phyloP scores from a whole-genome alignment of 1,139 yeast genomes.

The Suhomyces bolitotheri region DNA sequence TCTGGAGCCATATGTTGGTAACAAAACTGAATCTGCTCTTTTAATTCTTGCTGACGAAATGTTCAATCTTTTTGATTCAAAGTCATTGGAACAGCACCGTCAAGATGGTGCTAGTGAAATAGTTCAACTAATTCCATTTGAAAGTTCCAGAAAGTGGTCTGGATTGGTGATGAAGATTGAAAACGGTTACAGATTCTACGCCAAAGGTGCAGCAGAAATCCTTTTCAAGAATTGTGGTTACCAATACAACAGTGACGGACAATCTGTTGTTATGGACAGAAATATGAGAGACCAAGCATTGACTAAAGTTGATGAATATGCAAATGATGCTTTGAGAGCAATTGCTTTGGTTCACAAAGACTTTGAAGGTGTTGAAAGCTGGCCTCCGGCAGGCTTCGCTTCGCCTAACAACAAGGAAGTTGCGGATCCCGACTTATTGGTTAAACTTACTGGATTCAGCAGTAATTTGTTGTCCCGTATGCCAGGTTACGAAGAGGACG shows the following conservation, averaged over 20 bases:
- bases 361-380: constrained; percentile 43
- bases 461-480: constrained; percentile 5
- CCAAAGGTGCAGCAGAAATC: constrained; percentile 96
- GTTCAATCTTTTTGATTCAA: constrained; percentile 46
- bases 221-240: constrained; percentile 62
- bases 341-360: constrained; percentile 82
- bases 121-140: constrained; percentile 83
- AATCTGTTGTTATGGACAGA: constrained; percentile 28
- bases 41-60: constrained; percentile 64
- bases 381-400: constrained; percentile 64
- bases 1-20: constrained; percentile 75
- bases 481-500: constrained; percentile 1
- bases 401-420: constrained; percentile 29
- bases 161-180: constrained; percentile 63
- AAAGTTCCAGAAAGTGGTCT: constrained; percentile 91
- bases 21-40: constrained; percentile 92
- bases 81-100: constrained; percentile 42
- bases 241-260: constrained; percentile 32
- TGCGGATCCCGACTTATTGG: constrained; percentile 51
- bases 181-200: constrained; percentile 59
- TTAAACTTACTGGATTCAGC: constrained; percentile 23
- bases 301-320: constrained; percentile 60
- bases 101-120: constrained; percentile 38
- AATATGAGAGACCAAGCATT: constrained; percentile 36
- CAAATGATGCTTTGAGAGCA: constrained; percentile 79